A percentile compares a stretch with the other conserved stretches of the same genome.
Conservation (phyloP, 2,329 filamentous ascomycete genomes). For the Claviceps africana region DNA sequence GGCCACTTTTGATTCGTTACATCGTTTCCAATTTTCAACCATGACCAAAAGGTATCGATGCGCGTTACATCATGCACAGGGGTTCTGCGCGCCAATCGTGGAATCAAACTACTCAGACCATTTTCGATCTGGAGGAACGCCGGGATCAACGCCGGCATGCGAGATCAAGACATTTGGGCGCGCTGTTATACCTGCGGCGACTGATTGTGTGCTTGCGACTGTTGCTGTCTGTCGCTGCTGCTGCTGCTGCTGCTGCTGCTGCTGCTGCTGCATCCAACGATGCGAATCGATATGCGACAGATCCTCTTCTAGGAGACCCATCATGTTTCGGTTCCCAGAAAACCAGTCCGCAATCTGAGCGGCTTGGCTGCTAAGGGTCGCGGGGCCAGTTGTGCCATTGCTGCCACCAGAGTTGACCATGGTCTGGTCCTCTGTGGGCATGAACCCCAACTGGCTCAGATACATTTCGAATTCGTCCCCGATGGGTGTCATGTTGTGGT, state of each 20-base stretch:
- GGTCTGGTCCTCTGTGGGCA: constrained; percentile 26
- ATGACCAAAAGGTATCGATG: background rate
- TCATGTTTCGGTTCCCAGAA: constrained; percentile 49
- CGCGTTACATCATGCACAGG: background rate
- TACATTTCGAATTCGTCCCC: constrained; percentile 51
- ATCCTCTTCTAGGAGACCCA: constrained; percentile 51
- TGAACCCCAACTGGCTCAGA: constrained; percentile 47
- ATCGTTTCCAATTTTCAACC: background rate
- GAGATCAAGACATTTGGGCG: background rate
- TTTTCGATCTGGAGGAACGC: background rate
- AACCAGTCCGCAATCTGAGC: constrained; percentile 51
- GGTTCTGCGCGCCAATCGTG: background rate
- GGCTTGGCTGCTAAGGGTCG: constrained; percentile 17
- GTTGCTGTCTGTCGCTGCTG: constrained; percentile 8
- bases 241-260: constrained; percentile 8
- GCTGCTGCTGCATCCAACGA: constrained; percentile 18
- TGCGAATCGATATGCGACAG: constrained; percentile 29
- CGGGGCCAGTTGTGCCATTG: constrained; percentile 5
- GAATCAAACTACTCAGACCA: background rate
- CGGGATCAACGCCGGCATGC: background rate
- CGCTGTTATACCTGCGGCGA: background rate
- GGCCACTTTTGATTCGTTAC: background rate
- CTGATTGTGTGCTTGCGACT: constrained; percentile 1
- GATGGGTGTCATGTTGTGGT: constrained; percentile 33
- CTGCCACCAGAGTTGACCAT: constrained; percentile 13